Evolutionary conservation across 2,329 filamentous ascomycete species (phyloP).

Genomic region (Clonostachys byssicola): DNA sequence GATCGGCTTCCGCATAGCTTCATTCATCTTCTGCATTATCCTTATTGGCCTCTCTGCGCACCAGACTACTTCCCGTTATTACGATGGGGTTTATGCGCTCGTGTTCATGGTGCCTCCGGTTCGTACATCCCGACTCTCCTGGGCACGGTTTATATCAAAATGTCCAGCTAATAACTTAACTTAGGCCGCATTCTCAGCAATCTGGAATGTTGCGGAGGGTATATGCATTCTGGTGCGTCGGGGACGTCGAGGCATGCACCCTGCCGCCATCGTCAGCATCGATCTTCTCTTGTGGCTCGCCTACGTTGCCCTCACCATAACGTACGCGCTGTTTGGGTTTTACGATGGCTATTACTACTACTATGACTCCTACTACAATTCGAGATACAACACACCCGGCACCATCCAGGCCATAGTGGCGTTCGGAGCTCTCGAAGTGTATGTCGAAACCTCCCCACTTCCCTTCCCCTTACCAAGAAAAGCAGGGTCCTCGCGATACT

Average conservation of each 20-base stretch:
- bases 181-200: slow-evolving; percentile 1
- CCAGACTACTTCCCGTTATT: not conserved
- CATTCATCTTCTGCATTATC: slow-evolving; percentile 1
- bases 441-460: not conserved
- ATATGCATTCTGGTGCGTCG: slow-evolving; percentile 3
- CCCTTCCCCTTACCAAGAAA: not conserved
- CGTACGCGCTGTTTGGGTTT: not conserved
- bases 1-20: slow-evolving; percentile 4
- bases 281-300: slow-evolving; percentile 8
- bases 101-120: slow-evolving; percentile 3
- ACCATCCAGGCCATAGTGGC: slow-evolving; percentile 1
- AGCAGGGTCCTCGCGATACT: not conserved
- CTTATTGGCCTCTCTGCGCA: slow-evolving; percentile 3
- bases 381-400: not conserved
- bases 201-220: slow-evolving; percentile 7
- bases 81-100: not conserved
- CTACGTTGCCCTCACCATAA: slow-evolving; percentile 1
- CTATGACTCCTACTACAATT: not conserved
- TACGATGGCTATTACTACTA: not conserved
- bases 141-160: not conserved
- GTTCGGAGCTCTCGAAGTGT: slow-evolving; percentile 3
- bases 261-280: slow-evolving; percentile 5
- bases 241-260: slow-evolving; percentile 6
- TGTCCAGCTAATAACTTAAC: not conserved
- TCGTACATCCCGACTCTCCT: not conserved